phyloP scores from a whole-genome alignment of 2,329 filamentous ascomycete genomes.

The Scopulariopsis brevicaulis region DNA sequence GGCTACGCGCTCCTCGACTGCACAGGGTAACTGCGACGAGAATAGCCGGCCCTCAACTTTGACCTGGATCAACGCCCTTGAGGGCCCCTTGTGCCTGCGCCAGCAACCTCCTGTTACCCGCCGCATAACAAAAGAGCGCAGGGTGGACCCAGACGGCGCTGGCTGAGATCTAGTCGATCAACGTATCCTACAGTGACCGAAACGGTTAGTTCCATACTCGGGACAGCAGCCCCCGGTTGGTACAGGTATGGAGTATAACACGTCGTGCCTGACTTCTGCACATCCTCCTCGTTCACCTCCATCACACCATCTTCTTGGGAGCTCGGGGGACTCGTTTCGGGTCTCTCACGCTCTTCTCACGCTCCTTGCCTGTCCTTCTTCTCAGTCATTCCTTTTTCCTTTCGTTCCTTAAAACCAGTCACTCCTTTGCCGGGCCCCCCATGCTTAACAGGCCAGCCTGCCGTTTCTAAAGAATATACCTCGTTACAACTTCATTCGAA shows the following conservation, averaged over 20 bases:
- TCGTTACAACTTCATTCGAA: background rate
- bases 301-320: background rate
- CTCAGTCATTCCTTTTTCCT: background rate
- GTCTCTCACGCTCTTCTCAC: background rate
- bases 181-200: too few species aligned
- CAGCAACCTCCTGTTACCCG: too few species aligned
- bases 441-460: background rate
- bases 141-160: too few species aligned
- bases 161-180: too few species aligned
- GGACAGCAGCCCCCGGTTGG: too few species aligned
- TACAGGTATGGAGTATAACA: background rate
- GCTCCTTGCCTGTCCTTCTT: background rate
- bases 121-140: too few species aligned
- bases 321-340: background rate
- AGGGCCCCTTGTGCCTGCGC: too few species aligned
- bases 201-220: too few species aligned
- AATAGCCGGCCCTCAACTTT: too few species aligned
- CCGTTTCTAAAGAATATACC: background rate
- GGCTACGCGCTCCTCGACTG: too few species aligned
- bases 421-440: background rate
- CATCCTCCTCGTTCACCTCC: background rate
- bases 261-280: background rate
- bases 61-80: too few species aligned
- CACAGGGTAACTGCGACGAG: too few species aligned
- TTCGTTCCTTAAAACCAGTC: background rate